Conservation (phyloP, 176 grass and related monocot species). For the Oropetium thomaeum region DNA sequence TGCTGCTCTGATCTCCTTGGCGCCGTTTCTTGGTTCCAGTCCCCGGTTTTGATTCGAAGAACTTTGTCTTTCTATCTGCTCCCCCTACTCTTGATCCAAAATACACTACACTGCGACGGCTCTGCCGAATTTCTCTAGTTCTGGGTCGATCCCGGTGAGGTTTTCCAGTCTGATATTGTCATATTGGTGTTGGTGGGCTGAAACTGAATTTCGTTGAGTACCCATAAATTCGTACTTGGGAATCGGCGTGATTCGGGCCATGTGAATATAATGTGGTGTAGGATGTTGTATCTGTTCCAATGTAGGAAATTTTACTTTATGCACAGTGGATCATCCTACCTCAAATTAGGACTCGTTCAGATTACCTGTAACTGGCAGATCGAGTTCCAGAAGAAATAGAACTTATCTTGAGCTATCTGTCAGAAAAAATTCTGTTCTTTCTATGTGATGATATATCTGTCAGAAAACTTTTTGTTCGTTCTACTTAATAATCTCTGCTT, state of each 20-base stretch:
- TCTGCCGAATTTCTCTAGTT: neutral
- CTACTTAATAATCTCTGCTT: neutral
- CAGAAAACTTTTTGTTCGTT: neutral
- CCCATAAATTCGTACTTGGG: neutral
- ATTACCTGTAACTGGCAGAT: neutral
- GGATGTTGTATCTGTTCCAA: neutral
- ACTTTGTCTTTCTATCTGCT: neutral
- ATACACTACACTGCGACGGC: neutral
- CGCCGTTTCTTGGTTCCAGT: neutral
- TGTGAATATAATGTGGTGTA: neutral
- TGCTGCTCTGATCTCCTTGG: neutral
- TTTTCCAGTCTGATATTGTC: neutral
- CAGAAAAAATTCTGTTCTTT: neutral
- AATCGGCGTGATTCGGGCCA: neutral
- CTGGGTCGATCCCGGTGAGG: conserved; percentile 18
- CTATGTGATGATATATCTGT: neutral
- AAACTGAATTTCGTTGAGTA: neutral
- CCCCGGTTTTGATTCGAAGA: neutral
- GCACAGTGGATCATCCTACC: neutral
- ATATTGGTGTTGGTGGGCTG: neutral
- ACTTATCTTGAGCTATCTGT: neutral
- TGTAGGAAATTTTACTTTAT: neutral
- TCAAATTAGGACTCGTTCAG: neutral
- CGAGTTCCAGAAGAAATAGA: neutral
- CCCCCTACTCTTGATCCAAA: neutral